These are phyloP conservation scores for Blastobotrys capitulatus DNA, from an alignment of 1,139 yeast genomes.

Conservation along the genomic window DNA sequence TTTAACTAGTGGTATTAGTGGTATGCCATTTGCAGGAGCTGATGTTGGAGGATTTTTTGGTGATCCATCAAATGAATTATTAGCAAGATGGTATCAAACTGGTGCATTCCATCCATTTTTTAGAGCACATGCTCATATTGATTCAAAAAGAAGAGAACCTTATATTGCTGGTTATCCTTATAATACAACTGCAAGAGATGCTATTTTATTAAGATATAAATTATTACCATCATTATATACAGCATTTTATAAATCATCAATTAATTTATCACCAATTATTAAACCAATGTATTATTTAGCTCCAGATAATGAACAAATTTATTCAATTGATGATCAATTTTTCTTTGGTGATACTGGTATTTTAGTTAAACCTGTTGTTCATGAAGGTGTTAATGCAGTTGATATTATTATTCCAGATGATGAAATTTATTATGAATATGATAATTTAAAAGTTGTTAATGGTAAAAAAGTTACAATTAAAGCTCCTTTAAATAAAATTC, in stretches of 20 bases:
- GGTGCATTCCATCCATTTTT: slow-evolving; percentile 96
- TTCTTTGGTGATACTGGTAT: slow-evolving; percentile 69
- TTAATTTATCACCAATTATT: slow-evolving; percentile 63
- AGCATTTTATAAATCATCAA: slow-evolving; percentile 61
- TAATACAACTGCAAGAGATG: slow-evolving; percentile 60
- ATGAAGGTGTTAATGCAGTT: slow-evolving; percentile 43
- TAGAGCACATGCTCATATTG: slow-evolving; percentile 95
- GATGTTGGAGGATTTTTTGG: slow-evolving; percentile 98
- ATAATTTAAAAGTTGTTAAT: slow-evolving; percentile 42
- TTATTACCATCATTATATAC: slow-evolving; percentile 79
- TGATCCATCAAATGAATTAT: slow-evolving; percentile 71
- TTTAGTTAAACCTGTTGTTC: slow-evolving; percentile 76
- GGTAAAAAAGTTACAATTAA: slow-evolving; percentile 36
- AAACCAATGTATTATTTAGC: slow-evolving; percentile 68
- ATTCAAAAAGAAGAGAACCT: slow-evolving; percentile 88
- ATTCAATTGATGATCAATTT: slow-evolving; percentile 75
- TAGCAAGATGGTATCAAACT: slow-evolving; percentile 92
- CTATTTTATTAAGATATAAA: slow-evolving; percentile 66
- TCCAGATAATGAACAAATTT: slow-evolving; percentile 48
- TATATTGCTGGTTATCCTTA: slow-evolving; percentile 77
- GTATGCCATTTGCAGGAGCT: slow-evolving; percentile 92
- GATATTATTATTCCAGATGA: slow-evolving; percentile 60
- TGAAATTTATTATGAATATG: slow-evolving; percentile 49
- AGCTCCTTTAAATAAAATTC: slow-evolving; percentile 59
- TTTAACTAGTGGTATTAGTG: slow-evolving; percentile 71